Evolutionary conservation across 2,329 filamentous ascomycete species (phyloP), one percentile per base, ranked within the genome.

Genomic region (Helicocarpus griseus): DNA sequence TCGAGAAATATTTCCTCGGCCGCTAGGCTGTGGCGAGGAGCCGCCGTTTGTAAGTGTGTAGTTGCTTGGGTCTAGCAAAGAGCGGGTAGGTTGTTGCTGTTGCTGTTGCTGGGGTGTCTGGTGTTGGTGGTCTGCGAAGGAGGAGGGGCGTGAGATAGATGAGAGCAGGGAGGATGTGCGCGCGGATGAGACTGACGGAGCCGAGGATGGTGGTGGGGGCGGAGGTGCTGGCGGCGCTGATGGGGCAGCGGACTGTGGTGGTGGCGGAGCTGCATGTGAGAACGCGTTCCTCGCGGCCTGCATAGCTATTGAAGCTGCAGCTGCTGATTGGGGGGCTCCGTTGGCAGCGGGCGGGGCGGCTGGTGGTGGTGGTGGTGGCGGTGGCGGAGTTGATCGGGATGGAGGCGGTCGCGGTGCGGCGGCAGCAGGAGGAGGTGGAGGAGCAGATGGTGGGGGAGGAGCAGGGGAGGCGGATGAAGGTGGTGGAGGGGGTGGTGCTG

Each of bases 21-120:
- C 38, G 14, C 14, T 50, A 4, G 48, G 28, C 7, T 26, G 35
- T 5, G 21, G 24, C 9, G n/a, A 28, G 8, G 48, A 43, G 22
- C 48, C 69, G 41, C 83, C 83, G 62, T 87, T 87, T 19, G 77
- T 77, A 40, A 89, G 74, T 0, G 87, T 93, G 67, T 89, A 93
- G 11, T 83, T 77, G 62, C 82, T 87, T 1, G 87, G 79, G 63
- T 91, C 85, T 13, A 93, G 73, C 75, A 87, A 81, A 4, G 83
- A 78, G 44, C 67, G 83, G 63, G 60, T 73, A 65, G 73, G 72
- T 44, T 57, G 77, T 52, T 74, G 72, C 35, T 68, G 72, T 44
- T 57, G 77, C 50, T 74, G 72, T 38, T 68, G 61, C 17, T 72
- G 67, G 22, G 65, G 66, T 3, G 69, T 65, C 35, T 69, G 67